These are phyloP conservation scores for Boletus sp. DNA, from an alignment of 768 basidiomycete species.

Conservation along the genomic window DNA sequence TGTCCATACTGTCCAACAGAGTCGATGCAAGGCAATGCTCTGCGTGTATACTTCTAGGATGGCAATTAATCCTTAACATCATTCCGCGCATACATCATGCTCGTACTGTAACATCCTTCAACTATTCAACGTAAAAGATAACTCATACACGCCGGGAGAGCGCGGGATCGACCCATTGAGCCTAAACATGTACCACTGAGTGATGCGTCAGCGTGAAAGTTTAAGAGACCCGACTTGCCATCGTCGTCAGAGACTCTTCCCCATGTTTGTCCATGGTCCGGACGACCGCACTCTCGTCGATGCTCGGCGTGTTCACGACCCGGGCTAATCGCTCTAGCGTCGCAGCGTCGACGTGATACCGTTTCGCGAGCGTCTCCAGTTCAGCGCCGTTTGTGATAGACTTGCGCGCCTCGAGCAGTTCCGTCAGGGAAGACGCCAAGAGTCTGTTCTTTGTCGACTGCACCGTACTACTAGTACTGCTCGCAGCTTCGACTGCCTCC, in stretches of 20 bases:
- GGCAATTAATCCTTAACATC: neutral
- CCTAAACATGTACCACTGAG: conserved; percentile 14
- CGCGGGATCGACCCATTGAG: conserved; percentile 28
- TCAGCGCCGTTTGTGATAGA: conserved; percentile 38
- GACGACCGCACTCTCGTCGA: conserved; percentile 45
- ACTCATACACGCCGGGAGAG: neutral
- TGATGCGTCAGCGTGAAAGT: neutral
- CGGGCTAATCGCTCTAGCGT: conserved; percentile 52
- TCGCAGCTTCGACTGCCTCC: conserved; percentile 40
- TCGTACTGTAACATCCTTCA: conserved; percentile 9
- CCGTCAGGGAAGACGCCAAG: conserved; percentile 49
- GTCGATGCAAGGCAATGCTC: conserved; percentile 52
- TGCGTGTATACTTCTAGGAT: conserved; percentile 64
- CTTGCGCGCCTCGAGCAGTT: conserved; percentile 66
- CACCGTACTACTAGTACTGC: neutral
- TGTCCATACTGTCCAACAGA: conserved; percentile 96
- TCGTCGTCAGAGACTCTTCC: conserved; percentile 49
- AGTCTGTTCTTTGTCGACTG: conserved; percentile 51
- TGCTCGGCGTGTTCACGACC: conserved; percentile 65
- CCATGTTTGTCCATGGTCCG: conserved; percentile 52
- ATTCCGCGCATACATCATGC: conserved; percentile 3
- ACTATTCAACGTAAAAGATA: neutral
- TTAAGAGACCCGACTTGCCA: conserved; percentile 37
- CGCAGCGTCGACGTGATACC: conserved; percentile 53
- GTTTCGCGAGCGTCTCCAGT: conserved; percentile 48